Evolutionary conservation across 129 eudicot genomes (phyloP), one percentile per base, ranked within the genome.

Genomic region (Solidago caesia): DNA sequence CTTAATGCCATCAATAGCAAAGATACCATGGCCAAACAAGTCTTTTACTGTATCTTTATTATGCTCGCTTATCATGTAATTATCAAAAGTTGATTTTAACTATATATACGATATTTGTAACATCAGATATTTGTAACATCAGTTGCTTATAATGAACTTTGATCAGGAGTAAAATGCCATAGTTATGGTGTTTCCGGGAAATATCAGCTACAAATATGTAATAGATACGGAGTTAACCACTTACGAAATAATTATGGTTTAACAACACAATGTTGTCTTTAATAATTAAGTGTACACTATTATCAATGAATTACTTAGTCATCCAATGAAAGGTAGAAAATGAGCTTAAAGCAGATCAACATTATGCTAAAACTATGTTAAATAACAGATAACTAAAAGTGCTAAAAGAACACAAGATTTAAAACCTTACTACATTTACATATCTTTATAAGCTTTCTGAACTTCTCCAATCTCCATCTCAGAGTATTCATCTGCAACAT

Each of bases 391-490:
- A 43, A 42, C 26, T 47, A 39, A 29, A 5, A 15, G 47, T 47
- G 49, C 70, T 7, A 74, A 61, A 44, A 52, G 57, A 44, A 42
- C 45, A 62, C 65, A 70, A 61, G 52, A 77, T 65, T 70, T 48
- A 57, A 72, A 62, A 83, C 78, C 70, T 74, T 26, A 1, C 5
- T 13, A 11, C 42, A 53, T 51, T 75, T 41, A 64, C 1, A 44
- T 41, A 49, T 64, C 55, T 12, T 51, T 64, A 64, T 75, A 80
- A 53, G 90, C 81, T 4, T 78, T 66, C 71, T 63, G 82, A 84
- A 81, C 63, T 15, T 87, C 87, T 44, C 74, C 81, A 48, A 78
- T 75, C 57, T 83, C 88, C 91, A 87, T 84, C 61, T 84, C 87
- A 61, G 83, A 75, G 60, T 65, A 44, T 42, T n/a, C 79, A 69